A percentile compares a stretch with the other conserved stretches of the same genome.
These are phyloP conservation scores for Tribonema minus DNA, from an alignment of 108 stramenopile species.

Conservation along the genomic window DNA sequence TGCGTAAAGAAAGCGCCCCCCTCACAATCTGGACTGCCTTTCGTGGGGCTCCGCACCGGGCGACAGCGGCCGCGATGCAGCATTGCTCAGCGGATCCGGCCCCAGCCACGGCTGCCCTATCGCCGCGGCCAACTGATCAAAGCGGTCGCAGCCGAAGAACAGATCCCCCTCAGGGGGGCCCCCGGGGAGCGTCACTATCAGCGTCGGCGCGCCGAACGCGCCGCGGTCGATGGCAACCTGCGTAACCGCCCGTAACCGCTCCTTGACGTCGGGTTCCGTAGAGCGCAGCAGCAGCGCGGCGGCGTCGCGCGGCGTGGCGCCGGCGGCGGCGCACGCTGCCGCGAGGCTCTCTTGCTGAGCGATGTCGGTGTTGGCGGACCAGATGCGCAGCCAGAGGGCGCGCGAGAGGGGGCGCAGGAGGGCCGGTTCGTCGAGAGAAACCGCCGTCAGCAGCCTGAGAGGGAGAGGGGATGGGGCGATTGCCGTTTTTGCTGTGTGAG, in stretches of 20 bases:
- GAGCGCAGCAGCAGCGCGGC: neutral
- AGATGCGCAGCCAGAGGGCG: conserved; percentile 29
- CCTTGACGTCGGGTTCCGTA: conserved; percentile 19
- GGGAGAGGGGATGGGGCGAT: no score
- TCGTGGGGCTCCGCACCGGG: no score
- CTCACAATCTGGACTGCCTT: no score
- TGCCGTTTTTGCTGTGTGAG: no score
- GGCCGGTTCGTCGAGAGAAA: conserved; percentile 4
- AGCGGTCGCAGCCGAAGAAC: conserved; percentile 36
- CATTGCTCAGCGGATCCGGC: conserved; percentile 1
- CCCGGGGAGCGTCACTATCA: neutral
- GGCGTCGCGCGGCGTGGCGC: neutral
- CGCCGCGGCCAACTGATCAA: conserved; percentile 22
- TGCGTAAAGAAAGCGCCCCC: no score
- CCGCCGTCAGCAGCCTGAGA: conserved; percentile 19
- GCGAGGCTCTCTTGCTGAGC: conserved; percentile 1
- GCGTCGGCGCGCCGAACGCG: conserved; percentile 32
- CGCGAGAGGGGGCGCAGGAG: conserved; percentile 10
- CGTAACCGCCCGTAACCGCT: conserved; percentile 4
- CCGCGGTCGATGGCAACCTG: conserved; percentile 24
- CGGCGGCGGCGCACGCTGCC: conserved; percentile 16
- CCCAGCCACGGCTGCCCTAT: conserved; percentile 36
- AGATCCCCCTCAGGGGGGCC: neutral
- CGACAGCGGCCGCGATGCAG: no score
- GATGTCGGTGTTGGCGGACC: conserved; percentile 7